These are phyloP conservation scores for Malassezia slooffiae DNA, from an alignment of 1,284 basidiomycete species.

Conservation along the genomic window DNA sequence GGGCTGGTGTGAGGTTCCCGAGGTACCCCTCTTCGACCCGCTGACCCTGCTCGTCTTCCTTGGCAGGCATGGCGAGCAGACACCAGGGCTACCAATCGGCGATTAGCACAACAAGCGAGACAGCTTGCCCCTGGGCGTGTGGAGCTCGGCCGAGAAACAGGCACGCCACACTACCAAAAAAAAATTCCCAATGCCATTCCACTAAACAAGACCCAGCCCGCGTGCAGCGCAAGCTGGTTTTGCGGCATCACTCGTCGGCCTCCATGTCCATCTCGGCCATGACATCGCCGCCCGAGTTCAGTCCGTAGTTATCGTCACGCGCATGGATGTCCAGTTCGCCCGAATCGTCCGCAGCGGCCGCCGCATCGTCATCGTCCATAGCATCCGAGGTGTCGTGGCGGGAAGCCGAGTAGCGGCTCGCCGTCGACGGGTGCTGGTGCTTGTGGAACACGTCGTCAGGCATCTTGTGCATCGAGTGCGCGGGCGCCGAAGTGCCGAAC, in stretches of 20 bases:
- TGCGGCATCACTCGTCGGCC: constrained; percentile 29
- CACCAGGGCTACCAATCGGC: not conserved
- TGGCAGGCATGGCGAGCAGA: constrained; percentile 18
- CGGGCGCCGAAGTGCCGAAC: constrained; percentile 11
- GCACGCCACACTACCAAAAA: no score
- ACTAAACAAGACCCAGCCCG: not conserved
- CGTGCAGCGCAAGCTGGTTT: not conserved
- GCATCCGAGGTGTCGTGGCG: constrained; percentile 8
- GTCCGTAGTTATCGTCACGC: constrained; percentile 42
- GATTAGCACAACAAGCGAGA: no score
- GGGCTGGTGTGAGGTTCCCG: constrained; percentile 37
- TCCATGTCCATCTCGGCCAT: constrained; percentile 46
- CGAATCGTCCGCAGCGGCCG: constrained; percentile 21
- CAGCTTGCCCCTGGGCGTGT: not conserved
- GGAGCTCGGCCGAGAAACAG: no score
- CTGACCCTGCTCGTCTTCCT: constrained; percentile 35
- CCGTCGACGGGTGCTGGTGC: no score
- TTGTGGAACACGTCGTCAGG: no score
- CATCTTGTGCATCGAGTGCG: constrained; percentile 1
- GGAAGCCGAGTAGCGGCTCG: not conserved
- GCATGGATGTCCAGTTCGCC: constrained; percentile 38
- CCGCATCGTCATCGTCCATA: constrained; percentile 39
- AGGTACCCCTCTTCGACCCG: constrained; percentile 21
- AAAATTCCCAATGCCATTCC: no score
- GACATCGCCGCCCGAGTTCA: constrained; percentile 34